Evolutionary conservation across 2,329 filamentous ascomycete genomes (phyloP), one percentile per base, ranked within the genome.

Genomic region (Talaromyces sp.): DNA sequence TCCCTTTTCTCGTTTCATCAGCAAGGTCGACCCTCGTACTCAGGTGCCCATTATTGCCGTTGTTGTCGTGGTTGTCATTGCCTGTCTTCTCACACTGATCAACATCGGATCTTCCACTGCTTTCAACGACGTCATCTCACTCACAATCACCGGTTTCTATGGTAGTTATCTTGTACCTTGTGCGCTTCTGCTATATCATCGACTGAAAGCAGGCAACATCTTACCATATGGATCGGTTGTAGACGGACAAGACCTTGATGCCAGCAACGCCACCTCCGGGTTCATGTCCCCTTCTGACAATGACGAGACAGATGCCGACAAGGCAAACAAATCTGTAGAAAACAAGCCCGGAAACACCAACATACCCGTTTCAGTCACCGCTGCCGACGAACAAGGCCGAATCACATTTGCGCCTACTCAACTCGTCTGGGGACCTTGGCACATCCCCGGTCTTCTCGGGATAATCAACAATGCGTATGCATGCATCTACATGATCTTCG

Each of bases 351-450:
- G 33, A 50, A 35, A 39, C 33, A 8, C 3, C 18, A 56, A 28
- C 42, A 11, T 12, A 14, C 39, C 57, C 11, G 40, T 57, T 7
- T 25, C 50, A 39, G 52, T 57, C 14, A 57, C 25, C 3, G 14
- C 33, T 8, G 40, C 52, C 12, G 62, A 63, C 18, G 57, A 63
- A 25, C 62, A 63, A 14, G 62, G 62, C 5, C 21, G 62, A 16
- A 67, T 72, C 52, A 69, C 66, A 18, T 67, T 72, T 58, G 72
- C 72, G 16, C 68, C 67, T 23, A 55, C 21, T 14, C 66, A 40
- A 42, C 71, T 83, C 0, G 70, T 76, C 7, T 87, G 84, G 84
- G 84, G 84, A 0, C 83, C 83, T 0, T 87, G 83, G 78, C 80
- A 78, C 46, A 63, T 86, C 0, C 81, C 80, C 0, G 83, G 83